These are phyloP conservation scores for Kondoa malvinella DNA, from an alignment of 768 basidiomycete genomes.

Conservation along the genomic window DNA sequence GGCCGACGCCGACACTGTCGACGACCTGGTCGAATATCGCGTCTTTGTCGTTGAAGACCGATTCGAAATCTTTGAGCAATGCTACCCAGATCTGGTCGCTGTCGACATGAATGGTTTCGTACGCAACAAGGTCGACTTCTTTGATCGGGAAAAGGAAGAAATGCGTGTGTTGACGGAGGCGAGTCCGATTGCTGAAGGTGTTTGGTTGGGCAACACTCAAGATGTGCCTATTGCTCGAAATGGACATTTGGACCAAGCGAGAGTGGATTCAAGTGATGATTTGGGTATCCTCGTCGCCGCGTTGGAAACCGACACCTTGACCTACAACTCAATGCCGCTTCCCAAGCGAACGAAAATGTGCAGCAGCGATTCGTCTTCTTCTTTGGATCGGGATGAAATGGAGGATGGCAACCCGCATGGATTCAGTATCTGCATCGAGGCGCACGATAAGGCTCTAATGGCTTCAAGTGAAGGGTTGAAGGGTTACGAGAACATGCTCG, in stretches of 20 bases:
- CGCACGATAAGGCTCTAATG: conserved; percentile 62
- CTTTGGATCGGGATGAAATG: conserved; percentile 2
- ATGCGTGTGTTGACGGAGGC: conserved; percentile 74
- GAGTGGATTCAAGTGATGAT: not conserved
- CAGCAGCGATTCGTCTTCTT: conserved; percentile 22
- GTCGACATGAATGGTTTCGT: conserved; percentile 28
- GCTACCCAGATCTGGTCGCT: conserved; percentile 31
- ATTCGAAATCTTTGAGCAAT: conserved; percentile 30
- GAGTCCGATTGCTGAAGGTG: conserved; percentile 44
- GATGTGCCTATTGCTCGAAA: conserved; percentile 47
- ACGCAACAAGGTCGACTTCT: conserved; percentile 46
- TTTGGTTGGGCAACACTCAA: conserved; percentile 54
- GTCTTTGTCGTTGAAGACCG: conserved; percentile 53
- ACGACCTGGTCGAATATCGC: conserved; percentile 39
- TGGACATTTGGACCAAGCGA: not conserved
- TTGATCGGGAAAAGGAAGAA: conserved; percentile 68
- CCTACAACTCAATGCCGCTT: not conserved
- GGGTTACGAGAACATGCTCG: conserved; percentile 54
- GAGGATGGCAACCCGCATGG: conserved; percentile 39
- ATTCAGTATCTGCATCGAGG: conserved; percentile 75
- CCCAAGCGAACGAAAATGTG: not conserved
- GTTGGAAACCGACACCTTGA: not conserved
- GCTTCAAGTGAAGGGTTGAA: conserved; percentile 52
- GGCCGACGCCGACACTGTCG: conserved; percentile 37
- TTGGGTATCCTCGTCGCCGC: not conserved